Base-by-base conservation (phyloP, 345 rosid genomes). In the Kandelia obovata region DNA sequence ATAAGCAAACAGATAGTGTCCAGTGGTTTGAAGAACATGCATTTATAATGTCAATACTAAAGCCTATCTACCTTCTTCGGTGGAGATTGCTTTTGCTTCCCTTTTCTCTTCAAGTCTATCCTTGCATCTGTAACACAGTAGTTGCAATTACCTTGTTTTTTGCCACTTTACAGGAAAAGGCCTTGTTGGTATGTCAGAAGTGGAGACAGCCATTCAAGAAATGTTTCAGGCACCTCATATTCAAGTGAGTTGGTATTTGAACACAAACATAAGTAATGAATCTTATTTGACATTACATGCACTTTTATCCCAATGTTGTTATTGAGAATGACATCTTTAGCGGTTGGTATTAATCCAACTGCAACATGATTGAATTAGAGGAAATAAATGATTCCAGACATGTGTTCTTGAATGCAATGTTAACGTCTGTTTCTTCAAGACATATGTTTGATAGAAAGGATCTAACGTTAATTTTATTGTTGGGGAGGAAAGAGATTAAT, bases 181-280 rank as follows among this genome's bases (percentile, higher is more conserved):
- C 69, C 78, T 89, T 52, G 93, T 88, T 81, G 80, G 84, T 28
- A 91, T 92, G 90, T 75, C 81, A 58, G 96, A 88, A 64, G 90
- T 91, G 74, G 96, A 94, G 75, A 85, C 93, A 51, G 97, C 98
- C 26, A 92, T 89, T 64, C 91, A 94, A 75, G 98, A 91, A 72
- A 91, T 94, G 97, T 91, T 94, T 75, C 98, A 92, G 73, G 95
- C 97, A 61, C 98, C 98, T 77, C 97, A 94, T 82, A 84, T 94
- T 75, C 97, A 88, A 84, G 97, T 89, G 71, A 82, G 89, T 84
- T 73, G 58, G 28, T 17, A 25, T 55, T 74, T 27, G 25, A 62
- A 21, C 30, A 61, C 51, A 23, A 47, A 72, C 32, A 63, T 55
- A 49, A 59, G 7, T 26, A 19, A 23, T 66, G 26, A 7, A 21